Conservation (phyloP, 257 asterid genomes). For the Eustoma russellianum region DNA sequence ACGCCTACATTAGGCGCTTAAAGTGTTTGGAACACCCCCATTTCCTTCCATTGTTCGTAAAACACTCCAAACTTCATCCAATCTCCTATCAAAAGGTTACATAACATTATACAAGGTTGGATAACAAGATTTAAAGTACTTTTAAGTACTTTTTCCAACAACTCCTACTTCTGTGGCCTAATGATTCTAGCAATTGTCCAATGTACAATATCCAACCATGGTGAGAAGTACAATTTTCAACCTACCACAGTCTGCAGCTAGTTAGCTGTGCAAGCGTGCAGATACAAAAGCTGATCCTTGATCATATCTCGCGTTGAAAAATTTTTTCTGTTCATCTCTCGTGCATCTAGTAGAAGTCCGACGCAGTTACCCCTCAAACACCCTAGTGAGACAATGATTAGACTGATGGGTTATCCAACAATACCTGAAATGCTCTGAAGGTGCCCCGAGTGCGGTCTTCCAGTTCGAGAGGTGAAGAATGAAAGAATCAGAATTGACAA, state of each 20-base stretch:
- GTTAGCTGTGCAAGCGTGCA: constrained; percentile 27
- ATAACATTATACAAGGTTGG: no score
- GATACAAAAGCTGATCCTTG: constrained; percentile 16
- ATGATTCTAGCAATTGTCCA: constrained; percentile 21
- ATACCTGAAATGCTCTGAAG: constrained; percentile 21
- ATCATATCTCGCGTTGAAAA: constrained; percentile 15
- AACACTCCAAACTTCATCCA: no score
- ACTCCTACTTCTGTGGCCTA: constrained; percentile 33
- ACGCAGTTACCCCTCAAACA: constrained; percentile 15
- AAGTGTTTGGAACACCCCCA: no score
- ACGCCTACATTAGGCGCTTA: no score
- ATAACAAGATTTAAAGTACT: no score
- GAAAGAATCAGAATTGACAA: constrained; percentile 51
- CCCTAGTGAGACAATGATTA: constrained; percentile 14
- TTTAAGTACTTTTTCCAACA: no score
- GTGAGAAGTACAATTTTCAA: constrained; percentile 15
- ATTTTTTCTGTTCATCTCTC: constrained; percentile 18
- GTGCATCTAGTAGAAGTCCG: constrained; percentile 25
- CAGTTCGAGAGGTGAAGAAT: constrained; percentile 34
- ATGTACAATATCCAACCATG: constrained; percentile 43
- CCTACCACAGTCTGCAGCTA: constrained; percentile 19
- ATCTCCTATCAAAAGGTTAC: no score
- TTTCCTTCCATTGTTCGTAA: no score
- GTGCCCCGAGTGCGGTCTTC: constrained; percentile 24
- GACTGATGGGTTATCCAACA: constrained; percentile 16